These are phyloP conservation scores for Saturnispora zaruensis DNA, from an alignment of 805 yeast species.

Conservation along the genomic window DNA sequence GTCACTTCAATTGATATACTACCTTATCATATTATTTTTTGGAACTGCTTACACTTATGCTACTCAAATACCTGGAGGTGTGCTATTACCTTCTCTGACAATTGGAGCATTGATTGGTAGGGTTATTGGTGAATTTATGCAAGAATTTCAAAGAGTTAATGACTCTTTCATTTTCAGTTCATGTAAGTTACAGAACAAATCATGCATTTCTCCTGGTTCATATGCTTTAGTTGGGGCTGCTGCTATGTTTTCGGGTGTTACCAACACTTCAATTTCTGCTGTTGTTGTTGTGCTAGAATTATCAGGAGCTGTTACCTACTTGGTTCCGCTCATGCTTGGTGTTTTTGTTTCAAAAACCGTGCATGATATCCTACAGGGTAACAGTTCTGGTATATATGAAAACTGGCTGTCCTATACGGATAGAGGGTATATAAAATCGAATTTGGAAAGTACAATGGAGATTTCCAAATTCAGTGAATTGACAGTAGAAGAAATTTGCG, in stretches of 20 bases:
- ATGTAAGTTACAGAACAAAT: constrained; percentile 32
- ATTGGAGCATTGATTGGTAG: constrained; percentile 57
- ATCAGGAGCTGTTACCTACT: constrained; percentile 79
- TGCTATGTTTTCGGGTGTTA: constrained; percentile 69
- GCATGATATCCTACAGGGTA: constrained; percentile 47
- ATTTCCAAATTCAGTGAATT: constrained; percentile 7
- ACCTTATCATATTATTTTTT: constrained; percentile 26
- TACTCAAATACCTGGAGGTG: constrained; percentile 58
- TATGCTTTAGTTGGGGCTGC: constrained; percentile 89
- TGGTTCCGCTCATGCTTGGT: constrained; percentile 77
- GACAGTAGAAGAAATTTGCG: constrained; percentile 1
- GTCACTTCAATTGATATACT: constrained; percentile 27
- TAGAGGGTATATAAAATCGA: constrained; percentile 36
- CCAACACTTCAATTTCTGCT: constrained; percentile 70
- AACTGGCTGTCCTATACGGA: constrained; percentile 36
- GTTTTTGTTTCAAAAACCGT: constrained; percentile 68
- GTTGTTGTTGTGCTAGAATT: constrained; percentile 77
- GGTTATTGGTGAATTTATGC: constrained; percentile 43
- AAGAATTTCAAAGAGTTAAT: constrained; percentile 36
- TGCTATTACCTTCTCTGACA: constrained; percentile 53
- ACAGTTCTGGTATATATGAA: constrained; percentile 57
- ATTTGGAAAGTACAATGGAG: constrained; percentile 25
- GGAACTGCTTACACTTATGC: constrained; percentile 68
- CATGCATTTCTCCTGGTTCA: constrained; percentile 75
- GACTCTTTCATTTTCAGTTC: constrained; percentile 31